Conservation (phyloP, 2,329 filamentous ascomycete genomes). For the Phialophora tarda region DNA sequence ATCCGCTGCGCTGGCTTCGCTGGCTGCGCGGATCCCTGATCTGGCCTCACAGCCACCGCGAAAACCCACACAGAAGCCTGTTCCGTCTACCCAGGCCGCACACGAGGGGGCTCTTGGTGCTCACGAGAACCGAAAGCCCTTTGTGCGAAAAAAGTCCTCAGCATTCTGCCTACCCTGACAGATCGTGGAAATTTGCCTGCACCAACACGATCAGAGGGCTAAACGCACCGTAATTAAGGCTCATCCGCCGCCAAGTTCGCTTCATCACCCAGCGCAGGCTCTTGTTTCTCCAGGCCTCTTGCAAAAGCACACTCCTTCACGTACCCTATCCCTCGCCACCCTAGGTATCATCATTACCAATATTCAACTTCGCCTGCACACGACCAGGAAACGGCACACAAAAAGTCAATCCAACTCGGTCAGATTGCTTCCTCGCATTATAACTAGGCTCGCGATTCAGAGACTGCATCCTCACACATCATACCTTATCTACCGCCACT, state of each 20-base stretch:
- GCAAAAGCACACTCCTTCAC: neutral
- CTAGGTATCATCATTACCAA: conserved; percentile 17
- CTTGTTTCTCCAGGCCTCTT: conserved; percentile 1
- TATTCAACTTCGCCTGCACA: conserved; percentile 9
- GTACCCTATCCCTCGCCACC: conserved; percentile 15
- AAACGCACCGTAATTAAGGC: conserved; percentile 2
- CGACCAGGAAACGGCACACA: neutral
- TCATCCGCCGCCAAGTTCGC: conserved; percentile 9
- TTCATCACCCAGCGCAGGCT: neutral
- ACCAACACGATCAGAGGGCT: neutral
- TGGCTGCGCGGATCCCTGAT: conserved; percentile 8
- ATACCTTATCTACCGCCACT: conserved; percentile 37
- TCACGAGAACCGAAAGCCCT: conserved; percentile 10
- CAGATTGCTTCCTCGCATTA: neutral
- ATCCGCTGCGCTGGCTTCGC: conserved; percentile 9
- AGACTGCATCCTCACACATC: conserved; percentile 10
- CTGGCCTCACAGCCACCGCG: conserved; percentile 11
- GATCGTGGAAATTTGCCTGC: conserved; percentile 3
- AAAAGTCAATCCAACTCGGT: neutral
- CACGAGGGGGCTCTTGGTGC: conserved; percentile 11
- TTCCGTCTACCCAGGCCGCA: conserved; percentile 14
- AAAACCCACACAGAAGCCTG: conserved; percentile 6
- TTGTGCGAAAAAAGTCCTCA: conserved; percentile 4
- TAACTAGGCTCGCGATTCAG: conserved; percentile 17
- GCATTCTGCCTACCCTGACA: neutral